Evolutionary conservation across 352 stramenopile species (phyloP).

Genomic region (Phytophthora constricta): DNA sequence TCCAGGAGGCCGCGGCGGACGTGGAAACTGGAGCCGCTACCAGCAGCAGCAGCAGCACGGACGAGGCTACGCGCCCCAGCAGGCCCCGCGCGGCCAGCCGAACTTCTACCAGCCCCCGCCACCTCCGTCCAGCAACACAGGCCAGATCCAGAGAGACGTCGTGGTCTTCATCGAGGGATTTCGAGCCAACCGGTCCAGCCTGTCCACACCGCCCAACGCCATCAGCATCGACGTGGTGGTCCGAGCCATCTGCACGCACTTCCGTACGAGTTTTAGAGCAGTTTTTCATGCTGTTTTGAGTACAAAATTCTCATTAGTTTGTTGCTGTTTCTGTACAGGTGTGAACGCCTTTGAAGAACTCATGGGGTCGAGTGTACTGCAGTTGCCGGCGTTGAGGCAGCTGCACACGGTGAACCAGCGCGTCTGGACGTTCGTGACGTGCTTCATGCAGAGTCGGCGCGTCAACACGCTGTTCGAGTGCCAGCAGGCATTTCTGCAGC

Average conservation of each 20-base stretch:
- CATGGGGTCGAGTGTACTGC: constrained; percentile 45
- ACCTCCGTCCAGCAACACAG: constrained; percentile 3
- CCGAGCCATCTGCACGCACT: constrained; percentile 68
- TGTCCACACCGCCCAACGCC: constrained; percentile 56
- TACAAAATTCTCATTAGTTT: constrained; percentile 6
- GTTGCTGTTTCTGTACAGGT: constrained; percentile 32
- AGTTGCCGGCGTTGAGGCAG: constrained; percentile 58
- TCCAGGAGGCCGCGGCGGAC: constrained; percentile 18
- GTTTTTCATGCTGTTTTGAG: constrained; percentile 1
- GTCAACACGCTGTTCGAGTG: constrained; percentile 83
- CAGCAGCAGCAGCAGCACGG: constrained; percentile 43
- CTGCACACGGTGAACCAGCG: constrained; percentile 74
- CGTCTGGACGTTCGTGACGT: constrained; percentile 84
- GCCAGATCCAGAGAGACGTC: constrained; percentile 51
- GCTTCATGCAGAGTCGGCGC: constrained; percentile 73
- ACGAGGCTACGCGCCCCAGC: background rate
- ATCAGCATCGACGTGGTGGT: constrained; percentile 54
- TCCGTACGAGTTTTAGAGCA: constrained; percentile 44
- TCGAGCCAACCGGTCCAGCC: constrained; percentile 57
- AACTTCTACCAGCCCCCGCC: constrained; percentile 14
- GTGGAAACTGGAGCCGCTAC: constrained; percentile 39
- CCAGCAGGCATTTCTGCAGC: constrained; percentile 63
- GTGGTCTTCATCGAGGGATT: constrained; percentile 66
- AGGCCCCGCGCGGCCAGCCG: constrained; percentile 2
- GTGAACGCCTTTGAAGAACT: constrained; percentile 64